These are phyloP conservation scores for Vitis cinerea DNA, from an alignment of 164 flowering plant genomes.

Conservation along the genomic window DNA sequence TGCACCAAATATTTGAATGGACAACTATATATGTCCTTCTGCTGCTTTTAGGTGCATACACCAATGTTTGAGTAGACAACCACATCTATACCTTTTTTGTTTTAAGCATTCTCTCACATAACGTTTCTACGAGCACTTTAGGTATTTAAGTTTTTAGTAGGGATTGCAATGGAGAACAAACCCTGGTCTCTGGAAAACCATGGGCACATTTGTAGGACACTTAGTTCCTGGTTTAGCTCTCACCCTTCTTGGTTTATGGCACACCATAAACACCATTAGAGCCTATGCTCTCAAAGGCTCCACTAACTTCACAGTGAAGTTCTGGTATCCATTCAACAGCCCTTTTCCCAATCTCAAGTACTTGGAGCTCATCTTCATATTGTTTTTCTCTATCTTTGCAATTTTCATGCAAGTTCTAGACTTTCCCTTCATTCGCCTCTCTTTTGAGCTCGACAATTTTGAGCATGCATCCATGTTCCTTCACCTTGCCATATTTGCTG, in stretches of 20 bases:
- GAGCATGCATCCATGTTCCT: slow-evolving; percentile 82
- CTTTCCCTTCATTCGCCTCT: slow-evolving; percentile 41
- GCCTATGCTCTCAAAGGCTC: slow-evolving; percentile 43
- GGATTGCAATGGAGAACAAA: background rate
- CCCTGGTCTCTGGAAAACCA: slow-evolving; percentile 14
- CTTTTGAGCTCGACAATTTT: slow-evolving; percentile 45
- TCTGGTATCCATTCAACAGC: slow-evolving; percentile 54
- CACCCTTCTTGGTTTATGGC: slow-evolving; percentile 72
- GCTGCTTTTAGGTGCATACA: background rate
- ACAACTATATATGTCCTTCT: background rate
- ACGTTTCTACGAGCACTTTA: background rate
- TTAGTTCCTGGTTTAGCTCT: slow-evolving; percentile 63
- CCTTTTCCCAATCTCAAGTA: slow-evolving; percentile 33
- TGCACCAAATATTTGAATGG: slow-evolving; percentile 33
- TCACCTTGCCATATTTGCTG: slow-evolving; percentile 68
- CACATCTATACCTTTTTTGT: too few relatives aligned
- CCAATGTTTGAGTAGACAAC: too few relatives aligned
- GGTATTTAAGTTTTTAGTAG: slow-evolving; percentile 31
- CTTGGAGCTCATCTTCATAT: slow-evolving; percentile 53
- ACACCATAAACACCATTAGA: slow-evolving; percentile 46
- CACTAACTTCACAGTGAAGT: slow-evolving; percentile 36
- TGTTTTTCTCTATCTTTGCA: slow-evolving; percentile 52
- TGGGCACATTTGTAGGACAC: slow-evolving; percentile 75
- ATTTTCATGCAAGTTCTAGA: slow-evolving; percentile 51
- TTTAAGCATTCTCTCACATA: too few relatives aligned